Base-by-base conservation (phyloP, 2,329 filamentous ascomycete genomes). In the Leptographium procerum region DNA sequence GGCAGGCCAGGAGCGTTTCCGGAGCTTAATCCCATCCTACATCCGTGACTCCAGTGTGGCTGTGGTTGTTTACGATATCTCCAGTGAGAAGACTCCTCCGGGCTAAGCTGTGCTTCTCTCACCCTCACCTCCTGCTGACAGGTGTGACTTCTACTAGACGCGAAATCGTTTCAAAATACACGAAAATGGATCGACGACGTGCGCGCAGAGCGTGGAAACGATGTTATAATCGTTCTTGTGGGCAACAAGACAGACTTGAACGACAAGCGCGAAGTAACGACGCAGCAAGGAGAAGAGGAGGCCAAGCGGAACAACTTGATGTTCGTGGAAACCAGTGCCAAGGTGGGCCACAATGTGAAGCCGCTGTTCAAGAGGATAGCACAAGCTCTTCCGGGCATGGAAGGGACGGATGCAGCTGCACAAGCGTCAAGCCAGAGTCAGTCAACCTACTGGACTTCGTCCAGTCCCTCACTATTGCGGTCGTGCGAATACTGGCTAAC, bases 181-280 rank as follows among this genome's bases (percentile, higher is more conserved):
- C 86, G 91, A 69, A 99, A 99, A 81, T 99, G 95, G 94, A 95
- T 99, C 65, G 94, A 99, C 70, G 94, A 99, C 70, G 94, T 99
- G 60, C 84, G 94, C 62, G 92, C 91, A 56, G 94, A 99, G 78
- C 84, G 94, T 69, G 94, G 94, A 56, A 96, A 95, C 77, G 94
- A 99, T 74, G 95, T 99, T 61, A 99, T 99, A 68, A 97, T 99
- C 68, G 94, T 99, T 52, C 77, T 99, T 52, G 95, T 99, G 45
- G 94, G 94, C 65, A 99, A 99, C 80, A 99, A 99, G 85, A 99
- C 94, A 51, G 94, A 99, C 80, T 75, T 99, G 72, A 95, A 94
- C 73, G 94, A 99, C 73, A 97, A 96, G 82, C 84, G 94, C 58
- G 92, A 99, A 75, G 94, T 99, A 61, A 99, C 92, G 48, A 95